Evolutionary conservation across 163 green algal genomes (phyloP).

Genomic region (Volvox carteri): DNA sequence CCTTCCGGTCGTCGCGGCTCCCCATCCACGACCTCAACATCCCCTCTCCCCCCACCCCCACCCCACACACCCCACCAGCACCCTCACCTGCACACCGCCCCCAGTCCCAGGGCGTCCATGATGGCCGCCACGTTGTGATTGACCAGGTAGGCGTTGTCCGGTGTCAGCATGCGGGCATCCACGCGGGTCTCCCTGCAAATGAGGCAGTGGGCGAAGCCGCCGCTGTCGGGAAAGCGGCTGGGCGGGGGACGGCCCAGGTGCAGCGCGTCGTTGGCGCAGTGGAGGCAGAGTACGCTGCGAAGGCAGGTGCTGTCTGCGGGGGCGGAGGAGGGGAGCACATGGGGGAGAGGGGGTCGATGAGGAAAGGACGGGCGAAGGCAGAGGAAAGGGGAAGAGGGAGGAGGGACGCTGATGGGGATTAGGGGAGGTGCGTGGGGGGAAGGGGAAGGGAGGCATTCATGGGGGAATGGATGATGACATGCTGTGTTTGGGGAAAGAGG

Average conservation of each 20-base stretch:
- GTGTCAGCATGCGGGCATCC: constrained; percentile 28
- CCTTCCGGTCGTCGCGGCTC: no score
- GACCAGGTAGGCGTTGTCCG: constrained; percentile 8
- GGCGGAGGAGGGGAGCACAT: neutral
- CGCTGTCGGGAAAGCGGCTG: constrained; percentile 6
- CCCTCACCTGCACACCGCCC: constrained; percentile 40
- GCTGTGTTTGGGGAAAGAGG: no score
- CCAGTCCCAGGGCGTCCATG: constrained; percentile 54
- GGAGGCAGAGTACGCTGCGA: constrained; percentile 31
- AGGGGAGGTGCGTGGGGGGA: neutral
- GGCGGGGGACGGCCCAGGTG: constrained; percentile 18
- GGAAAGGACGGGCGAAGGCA: neutral
- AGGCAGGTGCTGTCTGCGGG: constrained; percentile 43
- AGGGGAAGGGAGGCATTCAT: neutral
- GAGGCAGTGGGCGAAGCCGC: constrained; percentile 21
- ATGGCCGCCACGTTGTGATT: constrained; percentile 45
- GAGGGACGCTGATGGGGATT: neutral
- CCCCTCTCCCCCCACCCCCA: neutral
- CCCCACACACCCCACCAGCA: neutral
- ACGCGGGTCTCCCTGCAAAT: constrained; percentile 44
- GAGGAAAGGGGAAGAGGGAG: neutral
- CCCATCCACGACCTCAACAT: neutral
- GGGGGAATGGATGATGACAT: no score
- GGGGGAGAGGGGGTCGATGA: no score
- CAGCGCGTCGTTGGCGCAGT: constrained; percentile 51